These are phyloP conservation scores for Senna siamea DNA, from an alignment of 306 rosid genomes.

Conservation along the genomic window DNA sequence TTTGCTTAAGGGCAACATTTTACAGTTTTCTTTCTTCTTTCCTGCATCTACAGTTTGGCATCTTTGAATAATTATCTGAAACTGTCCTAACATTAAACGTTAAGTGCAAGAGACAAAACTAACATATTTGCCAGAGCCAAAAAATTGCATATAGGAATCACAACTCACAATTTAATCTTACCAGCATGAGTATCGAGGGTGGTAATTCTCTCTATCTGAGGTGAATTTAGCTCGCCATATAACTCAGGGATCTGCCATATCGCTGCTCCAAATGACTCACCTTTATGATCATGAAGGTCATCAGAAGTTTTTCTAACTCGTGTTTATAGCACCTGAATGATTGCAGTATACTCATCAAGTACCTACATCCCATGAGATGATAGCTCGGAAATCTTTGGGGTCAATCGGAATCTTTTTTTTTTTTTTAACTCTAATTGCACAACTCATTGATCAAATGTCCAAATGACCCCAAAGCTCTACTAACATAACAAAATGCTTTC, in stretches of 20 bases:
- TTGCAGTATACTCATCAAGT: background rate
- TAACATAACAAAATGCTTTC: background rate
- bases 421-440: background rate
- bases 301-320: constrained; percentile 14
- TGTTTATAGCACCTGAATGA: constrained; percentile 1
- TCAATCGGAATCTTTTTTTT: background rate
- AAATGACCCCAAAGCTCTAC: constrained; percentile 4
- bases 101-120: constrained; percentile 17
- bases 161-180: constrained; percentile 87
- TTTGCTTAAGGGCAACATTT: constrained; percentile 6
- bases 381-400: background rate
- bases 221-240: constrained; percentile 92
- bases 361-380: background rate
- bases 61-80: constrained; percentile 23
- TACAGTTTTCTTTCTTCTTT: background rate
- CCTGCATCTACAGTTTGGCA: background rate
- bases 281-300: constrained; percentile 51
- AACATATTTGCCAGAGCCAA: constrained; percentile 11
- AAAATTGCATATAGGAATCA: constrained; percentile 12
- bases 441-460: background rate
- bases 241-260: constrained; percentile 99
- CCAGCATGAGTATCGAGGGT: constrained; percentile 70
- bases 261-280: constrained; percentile 86
- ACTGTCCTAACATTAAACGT: constrained; percentile 6
- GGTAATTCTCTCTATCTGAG: constrained; percentile 83